A percentile compares a stretch with the other conserved stretches of the same genome.
Evolutionary conservation across 139 green algal genomes (phyloP).

Genomic region (Microglena sp.): DNA sequence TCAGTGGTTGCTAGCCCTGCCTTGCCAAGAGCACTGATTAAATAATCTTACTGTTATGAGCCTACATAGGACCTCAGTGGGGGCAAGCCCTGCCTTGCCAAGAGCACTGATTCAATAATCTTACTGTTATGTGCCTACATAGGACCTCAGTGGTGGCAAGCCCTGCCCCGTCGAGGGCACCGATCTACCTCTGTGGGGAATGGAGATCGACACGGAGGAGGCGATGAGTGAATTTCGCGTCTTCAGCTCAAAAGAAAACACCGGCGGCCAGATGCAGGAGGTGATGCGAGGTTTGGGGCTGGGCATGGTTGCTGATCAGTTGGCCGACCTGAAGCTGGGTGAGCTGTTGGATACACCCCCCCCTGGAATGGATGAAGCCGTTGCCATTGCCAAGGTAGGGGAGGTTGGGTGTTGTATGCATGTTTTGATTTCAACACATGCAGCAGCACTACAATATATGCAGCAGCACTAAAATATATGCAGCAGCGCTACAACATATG

Average conservation of each 20-base stretch:
- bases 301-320: slow-evolving; percentile 58
- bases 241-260: slow-evolving; percentile 19
- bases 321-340: slow-evolving; percentile 86
- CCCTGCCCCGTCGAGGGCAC: slow-evolving; percentile 83
- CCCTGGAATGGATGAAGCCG: slow-evolving; percentile 87
- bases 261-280: slow-evolving; percentile 45
- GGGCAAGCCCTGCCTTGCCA: slow-evolving; percentile 73
- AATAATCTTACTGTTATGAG: neutral
- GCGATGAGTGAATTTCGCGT: slow-evolving; percentile 50
- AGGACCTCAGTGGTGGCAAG: slow-evolving; percentile 83
- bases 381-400: slow-evolving; percentile 81
- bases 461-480: too few species aligned
- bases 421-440: too few species aligned
- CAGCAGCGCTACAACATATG: too few species aligned
- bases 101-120: slow-evolving; percentile 55
- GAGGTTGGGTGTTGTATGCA: neutral
- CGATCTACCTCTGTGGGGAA: slow-evolving; percentile 80
- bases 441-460: too few species aligned
- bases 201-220: slow-evolving; percentile 89
- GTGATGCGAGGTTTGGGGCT: slow-evolving; percentile 79
- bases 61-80: slow-evolving; percentile 76
- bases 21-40: too few species aligned
- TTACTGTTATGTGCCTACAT: slow-evolving; percentile 11
- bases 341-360: slow-evolving; percentile 96
- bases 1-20: neutral